These are phyloP conservation scores for Dactylellina drechsleri DNA, from an alignment of 2,329 filamentous ascomycete species.

Conservation along the genomic window DNA sequence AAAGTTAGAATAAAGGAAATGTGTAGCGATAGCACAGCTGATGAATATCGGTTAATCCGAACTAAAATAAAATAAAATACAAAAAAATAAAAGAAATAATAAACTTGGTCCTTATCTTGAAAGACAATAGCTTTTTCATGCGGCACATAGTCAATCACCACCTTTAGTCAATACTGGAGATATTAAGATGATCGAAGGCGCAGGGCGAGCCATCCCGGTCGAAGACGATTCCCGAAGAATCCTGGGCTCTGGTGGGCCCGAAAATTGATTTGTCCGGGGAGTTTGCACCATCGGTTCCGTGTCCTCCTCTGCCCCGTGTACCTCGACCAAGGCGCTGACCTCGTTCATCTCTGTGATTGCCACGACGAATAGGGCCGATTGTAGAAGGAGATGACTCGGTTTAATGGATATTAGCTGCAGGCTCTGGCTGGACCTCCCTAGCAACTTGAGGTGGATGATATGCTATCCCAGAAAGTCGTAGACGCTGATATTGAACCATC, in stretches of 20 bases:
- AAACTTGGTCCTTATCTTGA: background rate
- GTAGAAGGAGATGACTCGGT: background rate
- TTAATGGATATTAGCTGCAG: background rate
- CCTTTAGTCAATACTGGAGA: background rate
- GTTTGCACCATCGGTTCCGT: background rate
- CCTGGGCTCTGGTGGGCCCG: constrained; percentile 13
- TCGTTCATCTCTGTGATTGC: background rate
- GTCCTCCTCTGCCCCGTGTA: background rate
- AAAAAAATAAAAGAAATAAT: background rate
- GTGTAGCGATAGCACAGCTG: constrained; percentile 21
- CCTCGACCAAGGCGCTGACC: background rate
- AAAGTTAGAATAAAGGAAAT: constrained; percentile 24
- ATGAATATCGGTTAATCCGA: constrained; percentile 5
- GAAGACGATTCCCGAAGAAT: background rate
- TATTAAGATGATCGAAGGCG: background rate
- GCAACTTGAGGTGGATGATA: background rate
- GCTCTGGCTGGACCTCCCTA: background rate
- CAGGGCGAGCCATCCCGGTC: background rate
- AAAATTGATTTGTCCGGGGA: background rate
- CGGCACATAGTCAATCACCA: constrained; percentile 1
- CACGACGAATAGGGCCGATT: background rate
- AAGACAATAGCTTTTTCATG: background rate
- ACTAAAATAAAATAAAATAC: background rate
- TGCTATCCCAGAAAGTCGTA: background rate
- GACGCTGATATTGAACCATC: background rate